Evolutionary conservation across 768 basidiomycete species (phyloP), one percentile per base, ranked within the genome.

Genomic region (Tylopilus vinaceipallidus): DNA sequence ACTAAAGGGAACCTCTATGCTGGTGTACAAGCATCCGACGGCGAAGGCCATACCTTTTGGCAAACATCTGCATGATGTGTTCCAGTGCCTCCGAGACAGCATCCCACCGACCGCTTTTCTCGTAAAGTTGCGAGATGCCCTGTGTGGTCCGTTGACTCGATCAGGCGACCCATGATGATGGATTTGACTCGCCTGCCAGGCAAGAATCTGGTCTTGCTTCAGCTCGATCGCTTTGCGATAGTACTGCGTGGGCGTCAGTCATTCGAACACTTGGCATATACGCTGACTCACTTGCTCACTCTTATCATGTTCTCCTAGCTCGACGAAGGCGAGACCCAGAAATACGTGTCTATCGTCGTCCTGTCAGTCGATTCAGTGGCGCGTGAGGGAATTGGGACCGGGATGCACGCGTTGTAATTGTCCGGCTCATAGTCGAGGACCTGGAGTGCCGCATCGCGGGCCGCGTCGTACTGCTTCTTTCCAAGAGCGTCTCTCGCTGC

Each of bases 221-320:
- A 80, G 53, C 29, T 76, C 72, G 41, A 84, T 88, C 0, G 95
- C 95, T 56, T 81, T 87, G 37, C 75, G 77, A 65, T 95, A 98
- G 23, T 79, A 77, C 91, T 95, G 59, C 52, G 32, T 14, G 38
- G 47, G 44, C 40, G 60, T 67, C 42, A 65, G 57, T 48, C 17
- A 39, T 57, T 33, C 37, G 35, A 40, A 41, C 17, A 27, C 19
- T n/a, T 39, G 33, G 44, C 32, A 40, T 33, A 26, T 14, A 38
- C 46, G n/a, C n/a, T n/a, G n/a, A n/a, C n/a, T 77, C 80, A 95
- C 94, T 82, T 87, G 81, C 75, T 98, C 94, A 73, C 93, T 88
- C 64, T 84, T 73, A 33, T 83, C 79, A 19, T 73, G 66, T 46
- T 88, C 78, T 23, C 81, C 81, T 2, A 95, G 73, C 63, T 95